Evolutionary conservation across 78 protist genomes (phyloP).

Genomic region (Polysphondylium violaceum): DNA sequence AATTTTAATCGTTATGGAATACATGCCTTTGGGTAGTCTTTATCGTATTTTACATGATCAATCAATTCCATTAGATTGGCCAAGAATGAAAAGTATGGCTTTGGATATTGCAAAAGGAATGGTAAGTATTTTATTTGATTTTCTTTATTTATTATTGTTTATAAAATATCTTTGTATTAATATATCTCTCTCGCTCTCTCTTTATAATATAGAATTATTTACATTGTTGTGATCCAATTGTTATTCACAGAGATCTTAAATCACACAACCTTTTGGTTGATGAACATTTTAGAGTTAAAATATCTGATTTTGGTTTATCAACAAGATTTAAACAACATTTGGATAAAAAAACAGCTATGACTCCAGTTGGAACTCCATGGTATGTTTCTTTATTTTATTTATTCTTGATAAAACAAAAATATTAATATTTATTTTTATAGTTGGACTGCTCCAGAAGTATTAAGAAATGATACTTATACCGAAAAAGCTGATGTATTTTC

Average conservation of each 20-base stretch:
- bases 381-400: constrained; percentile 34
- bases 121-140: neutral
- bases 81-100: constrained; percentile 70
- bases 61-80: constrained; percentile 33
- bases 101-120: constrained; percentile 84
- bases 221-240: constrained; percentile 82
- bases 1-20: constrained; percentile 85
- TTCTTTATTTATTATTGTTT: neutral
- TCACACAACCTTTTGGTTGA: constrained; percentile 85
- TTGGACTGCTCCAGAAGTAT: constrained; percentile 80
- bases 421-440: too few species aligned
- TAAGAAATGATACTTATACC: constrained; percentile 56
- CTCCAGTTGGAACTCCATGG: constrained; percentile 77
- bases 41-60: constrained; percentile 74
- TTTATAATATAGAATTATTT: constrained; percentile 38
- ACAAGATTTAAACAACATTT: constrained; percentile 75
- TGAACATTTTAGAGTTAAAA: constrained; percentile 86
- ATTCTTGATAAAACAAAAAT: too few species aligned
- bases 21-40: constrained; percentile 77
- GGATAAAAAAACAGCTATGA: constrained; percentile 67
- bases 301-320: constrained; percentile 63
- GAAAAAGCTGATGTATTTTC: constrained; percentile 76
- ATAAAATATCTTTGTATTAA: neutral
- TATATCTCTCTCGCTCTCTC: neutral
- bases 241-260: constrained; percentile 86